Conservation (phyloP, 2,329 filamentous ascomycete genomes). For the Chaetomium strumarium region DNA sequence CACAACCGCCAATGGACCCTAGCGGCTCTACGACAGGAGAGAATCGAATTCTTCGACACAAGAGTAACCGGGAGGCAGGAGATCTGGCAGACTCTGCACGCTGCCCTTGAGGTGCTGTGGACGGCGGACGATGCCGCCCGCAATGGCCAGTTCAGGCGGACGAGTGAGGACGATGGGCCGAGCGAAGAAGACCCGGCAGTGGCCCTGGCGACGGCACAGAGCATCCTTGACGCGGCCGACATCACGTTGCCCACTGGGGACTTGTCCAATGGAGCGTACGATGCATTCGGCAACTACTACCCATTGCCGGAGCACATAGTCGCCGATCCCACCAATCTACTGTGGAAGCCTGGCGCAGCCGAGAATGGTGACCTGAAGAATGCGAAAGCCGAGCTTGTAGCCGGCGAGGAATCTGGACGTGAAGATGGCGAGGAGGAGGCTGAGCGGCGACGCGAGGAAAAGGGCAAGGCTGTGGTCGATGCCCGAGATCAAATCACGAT, state of each 20-base stretch:
- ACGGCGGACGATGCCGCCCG: constrained; percentile 37
- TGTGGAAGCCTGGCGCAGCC: constrained; percentile 21
- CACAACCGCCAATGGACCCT: constrained; percentile 63
- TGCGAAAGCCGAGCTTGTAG: constrained; percentile 19
- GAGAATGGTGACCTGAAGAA: constrained; percentile 20
- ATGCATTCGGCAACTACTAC: constrained; percentile 65
- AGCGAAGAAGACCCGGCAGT: constrained; percentile 33
- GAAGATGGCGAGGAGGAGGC: constrained; percentile 19
- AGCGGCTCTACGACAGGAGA: constrained; percentile 61
- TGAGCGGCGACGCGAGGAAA: constrained; percentile 40
- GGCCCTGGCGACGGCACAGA: constrained; percentile 64
- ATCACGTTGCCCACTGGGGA: constrained; percentile 70
- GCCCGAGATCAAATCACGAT: constrained; percentile 49
- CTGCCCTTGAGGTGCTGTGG: constrained; percentile 64
- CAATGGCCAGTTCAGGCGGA: constrained; percentile 15
- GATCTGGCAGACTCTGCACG: constrained; percentile 71
- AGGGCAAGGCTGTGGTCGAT: constrained; percentile 45
- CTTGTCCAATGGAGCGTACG: constrained; percentile 65
- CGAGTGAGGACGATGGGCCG: constrained; percentile 23
- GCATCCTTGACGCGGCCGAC: constrained; percentile 70
- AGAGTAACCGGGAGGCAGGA: constrained; percentile 70
- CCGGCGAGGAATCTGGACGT: constrained; percentile 19
- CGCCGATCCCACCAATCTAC: constrained; percentile 57
- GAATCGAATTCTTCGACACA: constrained; percentile 85
- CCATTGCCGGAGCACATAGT: constrained; percentile 62